Base-by-base conservation (phyloP, 1,284 basidiomycete genomes). In the Vanrija sp. region DNA sequence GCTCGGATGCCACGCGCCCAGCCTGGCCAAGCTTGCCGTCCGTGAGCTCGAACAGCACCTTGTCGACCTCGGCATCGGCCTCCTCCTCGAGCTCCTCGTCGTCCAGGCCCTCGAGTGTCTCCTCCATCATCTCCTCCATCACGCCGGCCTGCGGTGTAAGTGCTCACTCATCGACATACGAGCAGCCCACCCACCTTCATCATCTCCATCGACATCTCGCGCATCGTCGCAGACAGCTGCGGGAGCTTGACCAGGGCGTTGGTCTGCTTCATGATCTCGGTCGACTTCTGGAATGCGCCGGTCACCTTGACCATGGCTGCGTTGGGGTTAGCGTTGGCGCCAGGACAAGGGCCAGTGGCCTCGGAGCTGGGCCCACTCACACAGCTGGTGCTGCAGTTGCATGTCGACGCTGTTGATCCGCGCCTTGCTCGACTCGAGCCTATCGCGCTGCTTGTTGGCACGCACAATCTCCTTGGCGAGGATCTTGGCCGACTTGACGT, bases 201-300 rank as follows among this genome's bases (percentile, higher is more conserved):
- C 93, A 98, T 97, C 76, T 98, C 95, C 84, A 93, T 89, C 66
- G 87, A 90, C 92, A 98, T 95, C 69, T 97, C 88, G 25, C 92
- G 84, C 96, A 99, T 98, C 0, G 85, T 83, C 61, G 85, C 86
- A 71, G 85, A 89, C 50, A 98, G 84, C 72, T 98, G 90, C 16
- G 96, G 96, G 35, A 98, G 80, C 70, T 86, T 93, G 66, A 98
- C 81, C 43, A 98, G 82, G 45, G 86, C 80, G 76, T 97, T 98
- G 4, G 94, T 95, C 31, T 94, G 81, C 78, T 90, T 98, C 95
- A 99, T 98, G 60, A 98, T 98, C 76, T 98, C 95, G 1, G 95
- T 94, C 10, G 91, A 95, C 76, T 94, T 98, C 77, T 97, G 93
- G 64, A 99, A 80, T 20, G 91, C 85, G 8, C 96, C 96, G 3